Base-by-base conservation (phyloP, 768 basidiomycete genomes). In the Sporobolomyces pararoseus region DNA sequence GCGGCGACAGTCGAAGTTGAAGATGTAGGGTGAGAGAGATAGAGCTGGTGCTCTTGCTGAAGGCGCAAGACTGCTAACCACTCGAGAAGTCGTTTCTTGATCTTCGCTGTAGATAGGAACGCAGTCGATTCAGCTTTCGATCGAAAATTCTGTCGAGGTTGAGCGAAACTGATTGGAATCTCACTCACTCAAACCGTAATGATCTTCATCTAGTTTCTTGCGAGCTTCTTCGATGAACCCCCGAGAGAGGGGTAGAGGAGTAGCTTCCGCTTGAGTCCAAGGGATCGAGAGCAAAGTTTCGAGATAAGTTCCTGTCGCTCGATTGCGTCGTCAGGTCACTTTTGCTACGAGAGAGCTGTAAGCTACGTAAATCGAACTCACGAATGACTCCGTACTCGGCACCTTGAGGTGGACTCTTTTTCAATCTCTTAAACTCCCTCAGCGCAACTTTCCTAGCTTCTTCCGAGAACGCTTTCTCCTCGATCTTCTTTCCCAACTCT, bases 1-100 rank as follows among this genome's bases (percentile, higher is more conserved):
- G 69, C 61, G 42, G 73, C 71, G 54, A 77, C 7, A 69, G 54
- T 16, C 39, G 69, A 13, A 31, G 31, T 2, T 19, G 42, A 12
- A 2, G 47, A 21, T 35, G 39, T 42, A 23, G 10, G 16, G 7
- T 16, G 34, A 4, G 13, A 65, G 17, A 73, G 67, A 16, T 63
- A 54, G 5, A 68, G 47, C 6, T 72, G 44, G 55, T 75, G 67
- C 66, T 67, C 66, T 59, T 62, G 71, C 58, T 81, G 81, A 58
- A 86, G 80, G 68, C 90, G 82, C 39, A 94, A 87, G 16, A 96
- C 89, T 0, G 91, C 92, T 47, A 97, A 84, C 78, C 91, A 96
- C 76, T 96, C 94, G 53, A 95, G 89, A 4, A 95, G 79, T 14
- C 93, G 84, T 72, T 89, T 87, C 83, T 96, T 97, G 78, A 97